These are phyloP conservation scores for Clohesyomyces aquaticus DNA, from an alignment of 495 filamentous ascomycete genomes.

Conservation along the genomic window DNA sequence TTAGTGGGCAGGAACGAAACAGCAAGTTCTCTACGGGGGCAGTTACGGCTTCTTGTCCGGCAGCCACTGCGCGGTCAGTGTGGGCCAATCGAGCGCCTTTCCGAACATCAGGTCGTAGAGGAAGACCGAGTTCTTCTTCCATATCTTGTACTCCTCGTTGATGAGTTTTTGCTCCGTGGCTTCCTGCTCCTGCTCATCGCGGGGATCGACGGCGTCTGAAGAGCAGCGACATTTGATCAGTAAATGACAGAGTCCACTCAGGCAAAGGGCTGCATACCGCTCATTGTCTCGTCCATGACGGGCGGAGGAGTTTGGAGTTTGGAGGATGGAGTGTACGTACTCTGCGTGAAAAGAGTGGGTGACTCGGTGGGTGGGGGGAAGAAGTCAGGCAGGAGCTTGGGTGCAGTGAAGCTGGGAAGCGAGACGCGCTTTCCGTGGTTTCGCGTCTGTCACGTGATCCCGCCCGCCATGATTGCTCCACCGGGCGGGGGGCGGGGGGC, in stretches of 20 bases:
- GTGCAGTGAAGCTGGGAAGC: neutral
- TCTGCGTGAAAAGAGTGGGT: neutral
- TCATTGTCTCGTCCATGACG: conserved; percentile 40
- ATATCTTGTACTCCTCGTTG: conserved; percentile 99
- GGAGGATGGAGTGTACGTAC: no score
- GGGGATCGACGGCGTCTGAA: conserved; percentile 43
- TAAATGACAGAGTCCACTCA: neutral
- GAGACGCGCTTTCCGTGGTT: conserved; percentile 10
- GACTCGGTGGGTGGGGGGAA: neutral
- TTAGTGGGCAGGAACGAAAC: conserved; percentile 1
- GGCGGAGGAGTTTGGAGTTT: neutral
- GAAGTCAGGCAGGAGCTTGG: neutral
- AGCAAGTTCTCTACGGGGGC: neutral
- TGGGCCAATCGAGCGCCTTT: conserved; percentile 96
- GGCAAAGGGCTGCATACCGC: conserved; percentile 44
- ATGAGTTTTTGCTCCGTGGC: conserved; percentile 77
- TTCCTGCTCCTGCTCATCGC: conserved; percentile 69
- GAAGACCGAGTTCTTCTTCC: conserved; percentile 99
- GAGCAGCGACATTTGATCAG: conserved; percentile 2
- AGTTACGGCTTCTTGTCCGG: conserved; percentile 86
- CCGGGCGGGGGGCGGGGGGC: no score
- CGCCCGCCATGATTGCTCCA: no score
- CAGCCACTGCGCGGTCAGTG: conserved; percentile 96
- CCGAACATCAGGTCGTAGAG: conserved; percentile 72
- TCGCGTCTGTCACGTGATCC: conserved; percentile 16